Evolutionary conservation across 1,284 basidiomycete species (phyloP), one percentile per base, ranked within the genome.

Genomic region (Ustilago xerochloae): DNA sequence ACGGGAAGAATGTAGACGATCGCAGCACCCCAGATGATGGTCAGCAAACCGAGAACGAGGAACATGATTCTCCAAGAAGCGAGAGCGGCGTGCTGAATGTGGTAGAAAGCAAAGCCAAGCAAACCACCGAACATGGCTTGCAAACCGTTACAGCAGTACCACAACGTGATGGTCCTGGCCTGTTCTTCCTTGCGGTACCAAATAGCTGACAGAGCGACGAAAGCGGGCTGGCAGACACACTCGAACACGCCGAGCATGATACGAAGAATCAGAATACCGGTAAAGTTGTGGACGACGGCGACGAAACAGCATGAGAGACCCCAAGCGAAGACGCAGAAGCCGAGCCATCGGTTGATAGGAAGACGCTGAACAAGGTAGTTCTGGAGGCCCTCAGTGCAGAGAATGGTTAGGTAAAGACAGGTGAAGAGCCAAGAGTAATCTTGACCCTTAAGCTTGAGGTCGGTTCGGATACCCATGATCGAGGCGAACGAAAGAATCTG

Each of bases 11-110:
- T 53, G 52, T 82, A 88, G 4, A 85, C 74, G 39, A 75, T 62
- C 16, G 62, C 32, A 5, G 36, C 30, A 22, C 64, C 69, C 57
- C 65, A 73, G 18, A 76, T 9, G 18, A 77, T 32, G 15, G 79
- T 81, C 36, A 77, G 36, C 24, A 55, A 18, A 24, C 79, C 79
- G 18, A 81, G 67, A 24, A 77, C 62, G 39, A 81, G 48, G 77
- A 88, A 88, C 30, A 88, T 80, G 28, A 88, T 86, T 70, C 88
- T 87, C 88, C 88, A 89, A 66, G 88, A 88, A 57, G 87, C 86
- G 29, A 89, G 78, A 2, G 82, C 83, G 2, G 83, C 82, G 28
- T 82, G 58, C 3, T 87, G 65, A 60, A 88, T 86, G 50, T 88
- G 88, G 39, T 70, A 81, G 38, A 81, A 75, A 6, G 87, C 88